Base-by-base conservation (phyloP, 352 stramenopile species). In the Phytophthora hibernalis region DNA sequence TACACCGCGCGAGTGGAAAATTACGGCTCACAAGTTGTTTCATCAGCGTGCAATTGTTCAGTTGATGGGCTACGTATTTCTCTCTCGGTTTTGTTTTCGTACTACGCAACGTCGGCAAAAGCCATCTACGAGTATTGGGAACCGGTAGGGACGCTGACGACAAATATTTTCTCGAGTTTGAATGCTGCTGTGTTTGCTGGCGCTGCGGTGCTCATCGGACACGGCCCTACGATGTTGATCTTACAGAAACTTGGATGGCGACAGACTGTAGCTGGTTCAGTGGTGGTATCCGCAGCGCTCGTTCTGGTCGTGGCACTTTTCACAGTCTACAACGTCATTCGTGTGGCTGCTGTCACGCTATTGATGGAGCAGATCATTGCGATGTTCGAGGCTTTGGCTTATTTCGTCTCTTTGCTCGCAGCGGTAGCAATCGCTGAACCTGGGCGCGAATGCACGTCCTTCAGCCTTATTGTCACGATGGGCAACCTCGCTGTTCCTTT, bases 101-200 rank as follows among this genome's bases (percentile, higher is more conserved):
- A 89, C 72, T 90, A 92, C 63, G 74, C 74, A 21, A 83, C 74
- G 30, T 77, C 76, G 11, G 61, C 72, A 33, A 87, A 87, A 38
- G 82, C 79, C 5, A 50, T 92, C 26, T 89, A 89, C 61, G 71
- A 83, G 45, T 87, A 82, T 43, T 93, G 81, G 83, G 57, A 71
- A 1, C 59, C 64, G 13, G 56, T 80, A 30, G 65, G 64, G 4
- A 69, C 73, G 26, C 50, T 93, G 21, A 55, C 74, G 22, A 85
- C 68, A 22, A 83, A 77, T 37, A 33, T 90, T 51, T 84, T 85
- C 53, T 74, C 57, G 0, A 73, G 64, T 28, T 37, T 91, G 47
- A 77, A 84, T 64, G 70, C 76, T 53, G 66, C 80, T 15, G 66
- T 82, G 10, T 89, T 78, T 31, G 76, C 61, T 1, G 61, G 58